phyloP scores from a whole-genome alignment of 257 asterid species.

The Capsicum pubescens region DNA sequence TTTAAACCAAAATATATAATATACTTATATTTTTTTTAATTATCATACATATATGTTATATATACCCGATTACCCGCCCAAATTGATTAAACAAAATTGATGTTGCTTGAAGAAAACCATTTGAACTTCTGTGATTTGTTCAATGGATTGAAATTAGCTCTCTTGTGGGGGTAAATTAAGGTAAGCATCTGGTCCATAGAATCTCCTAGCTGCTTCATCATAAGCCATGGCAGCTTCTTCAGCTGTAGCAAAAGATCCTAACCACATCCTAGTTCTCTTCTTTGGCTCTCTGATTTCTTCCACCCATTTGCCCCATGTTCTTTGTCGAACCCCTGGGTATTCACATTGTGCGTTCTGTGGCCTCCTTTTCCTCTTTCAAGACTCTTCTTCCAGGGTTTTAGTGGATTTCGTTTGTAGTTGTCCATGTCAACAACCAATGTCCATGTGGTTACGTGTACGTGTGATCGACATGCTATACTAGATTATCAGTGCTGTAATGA shows the following conservation, averaged over 20 bases:
- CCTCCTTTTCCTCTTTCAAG: constrained; percentile 95
- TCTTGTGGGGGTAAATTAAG: constrained; percentile 83
- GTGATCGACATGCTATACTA: not conserved
- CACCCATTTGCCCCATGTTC: constrained; percentile 86
- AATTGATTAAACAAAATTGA: too few species aligned
- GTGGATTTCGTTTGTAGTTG: constrained; percentile 56
- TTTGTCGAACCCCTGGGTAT: constrained; percentile 82
- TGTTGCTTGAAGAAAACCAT: constrained; percentile 71
- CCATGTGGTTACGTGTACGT: not conserved
- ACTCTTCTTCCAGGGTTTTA: constrained; percentile 97
- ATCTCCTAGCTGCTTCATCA: constrained; percentile 86
- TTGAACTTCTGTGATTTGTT: constrained; percentile 86
- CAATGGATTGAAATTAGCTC: constrained; percentile 77
- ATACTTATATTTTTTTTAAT: too few species aligned
- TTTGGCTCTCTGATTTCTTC: constrained; percentile 90
- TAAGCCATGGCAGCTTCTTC: constrained; percentile 97
- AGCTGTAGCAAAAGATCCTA: constrained; percentile 91
- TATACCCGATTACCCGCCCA: too few species aligned
- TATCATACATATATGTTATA: too few species aligned
- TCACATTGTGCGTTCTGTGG: constrained; percentile 79
- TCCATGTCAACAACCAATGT: constrained; percentile 57
- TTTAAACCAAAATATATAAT: too few species aligned
- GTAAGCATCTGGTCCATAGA: constrained; percentile 92
- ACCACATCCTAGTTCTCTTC: constrained; percentile 83
- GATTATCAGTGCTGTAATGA: not conserved